phyloP scores from a whole-genome alignment of 2,329 filamentous ascomycete genomes.

The Clarireedia hainanense region DNA sequence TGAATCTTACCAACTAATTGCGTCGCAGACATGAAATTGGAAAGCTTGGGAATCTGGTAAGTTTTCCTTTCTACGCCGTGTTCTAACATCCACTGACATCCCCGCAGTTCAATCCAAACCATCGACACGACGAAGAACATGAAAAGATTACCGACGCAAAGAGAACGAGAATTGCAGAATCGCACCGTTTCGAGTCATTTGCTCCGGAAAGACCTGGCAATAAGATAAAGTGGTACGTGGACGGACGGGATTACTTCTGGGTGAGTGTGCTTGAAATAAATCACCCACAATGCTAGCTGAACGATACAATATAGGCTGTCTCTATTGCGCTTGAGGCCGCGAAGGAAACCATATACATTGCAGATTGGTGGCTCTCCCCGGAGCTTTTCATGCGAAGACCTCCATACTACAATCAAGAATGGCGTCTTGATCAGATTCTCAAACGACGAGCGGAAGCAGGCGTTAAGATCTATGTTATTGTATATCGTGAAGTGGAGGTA shows the following conservation, averaged over 20 bases:
- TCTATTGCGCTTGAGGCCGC: slow-evolving; percentile 84
- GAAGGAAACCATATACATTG: slow-evolving; percentile 90
- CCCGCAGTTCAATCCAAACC: slow-evolving; percentile 65
- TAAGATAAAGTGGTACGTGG: slow-evolving; percentile 93
- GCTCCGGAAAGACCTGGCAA: slow-evolving; percentile 83
- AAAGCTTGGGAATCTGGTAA: slow-evolving; percentile 54
- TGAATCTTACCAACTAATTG: background rate
- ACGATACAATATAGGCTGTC: slow-evolving; percentile 49
- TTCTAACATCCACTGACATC: background rate
- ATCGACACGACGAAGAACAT: slow-evolving; percentile 90
- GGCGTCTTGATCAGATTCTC: slow-evolving; percentile 75
- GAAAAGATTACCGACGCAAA: slow-evolving; percentile 79
- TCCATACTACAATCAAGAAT: slow-evolving; percentile 75
- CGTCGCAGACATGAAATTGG: slow-evolving; percentile 47
- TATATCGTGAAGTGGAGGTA: slow-evolving; percentile 67
- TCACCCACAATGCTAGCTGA: background rate
- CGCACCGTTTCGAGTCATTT: slow-evolving; percentile 81
- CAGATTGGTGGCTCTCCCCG: slow-evolving; percentile 93
- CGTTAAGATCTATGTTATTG: slow-evolving; percentile 87
- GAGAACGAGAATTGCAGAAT: slow-evolving; percentile 60
- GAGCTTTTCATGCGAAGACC: slow-evolving; percentile 81
- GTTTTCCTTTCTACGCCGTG: slow-evolving; percentile 13
- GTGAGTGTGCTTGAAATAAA: slow-evolving; percentile 29
- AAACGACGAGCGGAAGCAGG: slow-evolving; percentile 86
- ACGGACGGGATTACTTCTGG: slow-evolving; percentile 93